Evolutionary conservation across 1,139 yeast species (phyloP), one percentile per base, ranked within the genome.

Genomic region (Nematodospora anomalae): DNA sequence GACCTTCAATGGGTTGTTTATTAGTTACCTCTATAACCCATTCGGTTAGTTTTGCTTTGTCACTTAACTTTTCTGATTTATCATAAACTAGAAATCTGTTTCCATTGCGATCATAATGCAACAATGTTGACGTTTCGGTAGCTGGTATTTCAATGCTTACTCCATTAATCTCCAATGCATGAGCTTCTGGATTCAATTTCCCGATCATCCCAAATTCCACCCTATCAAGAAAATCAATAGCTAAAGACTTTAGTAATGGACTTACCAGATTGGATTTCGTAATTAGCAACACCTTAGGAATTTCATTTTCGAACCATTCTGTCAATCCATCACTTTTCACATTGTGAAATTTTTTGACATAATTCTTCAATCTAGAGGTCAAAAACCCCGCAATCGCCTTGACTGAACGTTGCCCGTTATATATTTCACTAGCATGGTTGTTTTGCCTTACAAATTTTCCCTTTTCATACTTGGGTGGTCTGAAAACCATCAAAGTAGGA

Each of bases 401-500:
- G 21, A 80, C 67, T 11, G 72, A 71, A 49, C 97, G 71, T 44
- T 77, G 83, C 4, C 96, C 96, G 23, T 60, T 63, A 55, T 84
- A 90, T 3, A 68, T 64, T 53, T 86, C 96, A 10, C 76, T 65
- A 0, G 78, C 78, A 54, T 81, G 88, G 20, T 58, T 64, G 22
- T 53, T 44, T 25, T 36, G 32, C 24, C 35, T 37, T 30, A 38
- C n/a, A 50, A 45, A n/a, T 40, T 38, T 26, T 40, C 30, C 28
- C 23, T 16, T 42, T 46, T 67, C 65, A 35, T 72, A 60, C 52
- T 83, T 83, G n/a, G 89, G 86, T 2, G 97, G 94, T 53, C 92
- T 75, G 62, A 84, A 88, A 4, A 83, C 83, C 66, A 83, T 67
- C 33, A 90, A 56, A 0, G 96, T 83, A 3, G 97, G 97, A 58